Evolutionary conservation across 192 early-diverging fungal genomes (phyloP), one percentile per base, ranked within the genome.

Genomic region (Linnemannia schmuckeri): DNA sequence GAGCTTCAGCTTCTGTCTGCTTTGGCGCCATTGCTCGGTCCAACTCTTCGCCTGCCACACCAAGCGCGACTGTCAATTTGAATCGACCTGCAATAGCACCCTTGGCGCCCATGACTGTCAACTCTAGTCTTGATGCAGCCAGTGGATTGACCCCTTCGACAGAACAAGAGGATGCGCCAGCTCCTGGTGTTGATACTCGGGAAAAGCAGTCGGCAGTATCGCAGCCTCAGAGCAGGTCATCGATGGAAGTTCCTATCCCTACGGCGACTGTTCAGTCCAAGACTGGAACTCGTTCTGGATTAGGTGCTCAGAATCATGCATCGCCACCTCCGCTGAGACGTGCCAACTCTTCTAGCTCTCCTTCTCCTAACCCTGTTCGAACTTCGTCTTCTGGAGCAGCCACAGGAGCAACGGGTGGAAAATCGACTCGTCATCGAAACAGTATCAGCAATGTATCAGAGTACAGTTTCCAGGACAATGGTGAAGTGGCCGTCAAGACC

Each of bases 11-110:
- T 3, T 79, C 77, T 22, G 49, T 55, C 15, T 72, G 69, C n/a
- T 79, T 72, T 42, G 70, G 77, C 5, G 9, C 37, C 5, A 42
- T 57, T 52, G 68, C 70, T 13, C 47, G 77, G 17, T 79, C 77
- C 13, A 79, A 33, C 77, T 79, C 77, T 13, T 79, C 77, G 15
- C 77, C 77, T 12, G 47, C 49, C 9, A 41, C 77, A 13, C 77
- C 77, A n/a, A 55, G 30, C 61, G 61, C 27, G 13, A 13, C n/a
- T 66, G 61, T 49, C 4, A 68, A 17, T 22, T 6, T 20, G 35
- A 27, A 41, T 9, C 13, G 38, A 27, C 41, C 66, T 12, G 44
- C 41, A 44, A 42, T 66, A 42, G 69, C n/a, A 8, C 61, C n/a
- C 6, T 20, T 63, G n/a, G 7, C 54, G 2, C 40, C 76, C n/a